Percentiles rank a stretch among this genome's conserved stretches.
These are phyloP conservation scores for Gymnopilus junonius DNA, from an alignment of 768 basidiomycete species.

Conservation along the genomic window DNA sequence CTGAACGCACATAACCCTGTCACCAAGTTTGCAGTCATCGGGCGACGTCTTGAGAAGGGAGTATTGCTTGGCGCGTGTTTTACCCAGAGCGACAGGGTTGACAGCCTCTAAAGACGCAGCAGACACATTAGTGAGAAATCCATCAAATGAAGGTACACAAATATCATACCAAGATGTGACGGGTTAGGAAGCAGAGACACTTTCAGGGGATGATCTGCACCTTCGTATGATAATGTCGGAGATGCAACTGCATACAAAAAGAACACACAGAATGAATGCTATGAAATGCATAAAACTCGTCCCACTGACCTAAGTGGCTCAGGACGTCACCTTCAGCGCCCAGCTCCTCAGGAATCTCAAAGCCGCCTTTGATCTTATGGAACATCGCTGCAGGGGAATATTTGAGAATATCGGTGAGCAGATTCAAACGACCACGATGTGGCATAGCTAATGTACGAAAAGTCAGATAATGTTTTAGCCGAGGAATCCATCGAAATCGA, in stretches of 20 bases:
- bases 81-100: constrained; percentile 86
- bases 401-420: constrained; percentile 78
- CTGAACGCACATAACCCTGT: constrained; percentile 86
- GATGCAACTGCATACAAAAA: constrained; percentile 59
- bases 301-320: constrained; percentile 71
- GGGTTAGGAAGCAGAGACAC: constrained; percentile 83
- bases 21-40: constrained; percentile 57
- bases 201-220: constrained; percentile 55
- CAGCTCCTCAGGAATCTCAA: constrained; percentile 67
- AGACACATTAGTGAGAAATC: not conserved
- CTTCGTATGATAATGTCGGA: constrained; percentile 61
- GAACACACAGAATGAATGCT: not conserved
- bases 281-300: too few species aligned
- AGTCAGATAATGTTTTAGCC: not conserved
- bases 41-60: constrained; percentile 72
- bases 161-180: constrained; percentile 66
- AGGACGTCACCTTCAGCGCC: constrained; percentile 84
- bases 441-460: constrained; percentile 63
- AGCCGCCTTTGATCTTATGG: constrained; percentile 85
- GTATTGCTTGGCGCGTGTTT: constrained; percentile 91
- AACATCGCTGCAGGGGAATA: constrained; percentile 74
- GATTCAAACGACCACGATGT: constrained; percentile 85
- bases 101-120: constrained; percentile 65
- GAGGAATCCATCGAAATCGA: not conserved
- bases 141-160: constrained; percentile 1